Percentiles rank a stretch among this genome's conserved stretches.
Evolutionary conservation across 345 rosid species (phyloP).

Genomic region (Conringia planisiliqua): DNA sequence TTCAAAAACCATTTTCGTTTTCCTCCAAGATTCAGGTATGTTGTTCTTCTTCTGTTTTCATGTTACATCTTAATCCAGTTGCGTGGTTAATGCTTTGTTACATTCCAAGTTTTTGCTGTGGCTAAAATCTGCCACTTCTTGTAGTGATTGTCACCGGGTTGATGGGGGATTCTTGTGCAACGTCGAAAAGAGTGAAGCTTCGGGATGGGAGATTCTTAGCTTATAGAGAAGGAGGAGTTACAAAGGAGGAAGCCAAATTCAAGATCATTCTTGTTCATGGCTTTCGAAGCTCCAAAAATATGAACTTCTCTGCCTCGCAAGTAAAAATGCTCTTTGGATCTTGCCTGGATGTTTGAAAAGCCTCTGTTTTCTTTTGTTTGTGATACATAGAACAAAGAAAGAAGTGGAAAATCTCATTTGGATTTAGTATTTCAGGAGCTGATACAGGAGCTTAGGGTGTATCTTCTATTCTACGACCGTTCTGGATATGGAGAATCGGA

Average conservation of each 20-base stretch:
- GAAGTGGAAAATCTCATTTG: neutral
- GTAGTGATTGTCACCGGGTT: neutral
- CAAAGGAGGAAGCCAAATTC: conserved; percentile 48
- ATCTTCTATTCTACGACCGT: conserved; percentile 62
- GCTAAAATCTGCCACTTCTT: neutral
- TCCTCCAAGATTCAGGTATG: neutral
- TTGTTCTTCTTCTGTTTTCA: neutral
- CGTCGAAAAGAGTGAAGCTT: neutral
- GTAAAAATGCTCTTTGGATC: neutral
- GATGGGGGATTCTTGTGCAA: neutral
- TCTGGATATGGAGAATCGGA: conserved; percentile 90
- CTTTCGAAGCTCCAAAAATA: conserved; percentile 74
- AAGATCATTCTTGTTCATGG: conserved; percentile 67
- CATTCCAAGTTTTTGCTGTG: too few species aligned
- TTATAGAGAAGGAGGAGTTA: conserved; percentile 51
- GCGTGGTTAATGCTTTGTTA: neutral
- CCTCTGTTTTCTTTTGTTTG: neutral
- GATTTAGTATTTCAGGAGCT: conserved; percentile 50
- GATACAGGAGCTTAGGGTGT: conserved; percentile 61
- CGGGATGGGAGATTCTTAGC: neutral
- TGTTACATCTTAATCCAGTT: neutral
- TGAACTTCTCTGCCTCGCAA: conserved; percentile 36
- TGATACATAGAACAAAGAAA: neutral
- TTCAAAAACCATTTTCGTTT: neutral
- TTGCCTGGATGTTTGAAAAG: neutral